Percentiles rank a stretch among this genome's conserved stretches.
Evolutionary conservation across 1,284 basidiomycete species (phyloP).

Genomic region (Apiotrichum gamsii): DNA sequence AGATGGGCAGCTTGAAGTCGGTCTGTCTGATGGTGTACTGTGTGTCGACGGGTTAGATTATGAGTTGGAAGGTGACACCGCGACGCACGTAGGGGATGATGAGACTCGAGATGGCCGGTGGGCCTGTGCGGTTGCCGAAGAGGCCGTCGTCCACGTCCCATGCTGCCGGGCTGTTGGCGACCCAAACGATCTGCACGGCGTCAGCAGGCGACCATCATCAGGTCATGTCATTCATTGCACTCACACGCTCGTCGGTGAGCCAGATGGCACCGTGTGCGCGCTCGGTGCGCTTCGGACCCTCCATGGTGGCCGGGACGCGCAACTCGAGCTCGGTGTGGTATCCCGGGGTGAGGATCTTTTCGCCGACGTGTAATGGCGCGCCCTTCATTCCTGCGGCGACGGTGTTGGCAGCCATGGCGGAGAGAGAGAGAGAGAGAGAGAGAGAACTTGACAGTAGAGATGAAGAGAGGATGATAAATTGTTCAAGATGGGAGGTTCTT

Average conservation of each 20-base stretch:
- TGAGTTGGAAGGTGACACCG: neutral
- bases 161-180: slow-evolving; percentile 2
- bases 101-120: slow-evolving; percentile 24
- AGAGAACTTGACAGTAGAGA: too few species aligned
- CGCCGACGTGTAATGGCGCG: slow-evolving; percentile 19
- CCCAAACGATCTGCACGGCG: slow-evolving; percentile 24
- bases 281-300: slow-evolving; percentile 39
- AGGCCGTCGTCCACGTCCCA: slow-evolving; percentile 3
- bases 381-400: slow-evolving; percentile 6
- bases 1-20: slow-evolving; percentile 37
- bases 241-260: slow-evolving; percentile 39
- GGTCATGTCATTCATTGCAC: neutral
- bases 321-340: slow-evolving; percentile 34
- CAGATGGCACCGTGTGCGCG: slow-evolving; percentile 29
- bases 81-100: slow-evolving; percentile 36
- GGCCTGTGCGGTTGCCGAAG: slow-evolving; percentile 9
- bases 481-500: too few species aligned
- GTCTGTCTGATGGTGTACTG: slow-evolving; percentile 18
- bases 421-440: neutral
- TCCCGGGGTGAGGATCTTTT: slow-evolving; percentile 27
- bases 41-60: neutral
- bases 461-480: too few species aligned
- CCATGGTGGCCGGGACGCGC: slow-evolving; percentile 34
- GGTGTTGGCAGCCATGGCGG: slow-evolving; percentile 16
- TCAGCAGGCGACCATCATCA: too few species aligned